phyloP scores from a whole-genome alignment of 192 early-diverging fungal species.

The Coemansia sp. region DNA sequence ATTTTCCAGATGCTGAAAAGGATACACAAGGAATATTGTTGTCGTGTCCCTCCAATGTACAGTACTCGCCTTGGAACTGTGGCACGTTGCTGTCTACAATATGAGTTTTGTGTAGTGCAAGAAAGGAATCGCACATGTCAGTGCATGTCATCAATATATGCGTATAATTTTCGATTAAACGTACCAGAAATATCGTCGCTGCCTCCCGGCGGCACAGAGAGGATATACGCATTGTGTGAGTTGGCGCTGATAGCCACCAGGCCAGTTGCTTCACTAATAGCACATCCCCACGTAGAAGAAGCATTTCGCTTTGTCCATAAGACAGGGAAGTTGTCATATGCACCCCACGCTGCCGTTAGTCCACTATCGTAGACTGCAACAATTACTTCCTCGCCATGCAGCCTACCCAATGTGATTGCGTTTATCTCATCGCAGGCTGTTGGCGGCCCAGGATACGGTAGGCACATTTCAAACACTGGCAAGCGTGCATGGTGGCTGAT shows the following conservation, averaged over 20 bases:
- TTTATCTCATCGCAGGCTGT: constrained; percentile 12
- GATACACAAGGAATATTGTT: constrained; percentile 34
- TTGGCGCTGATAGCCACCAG: constrained; percentile 42
- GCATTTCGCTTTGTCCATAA: constrained; percentile 28
- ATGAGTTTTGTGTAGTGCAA: no score
- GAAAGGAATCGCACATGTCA: no score
- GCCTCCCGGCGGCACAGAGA: background rate
- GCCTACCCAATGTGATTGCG: constrained; percentile 27
- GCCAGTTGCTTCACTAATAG: constrained; percentile 8
- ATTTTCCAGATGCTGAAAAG: constrained; percentile 34
- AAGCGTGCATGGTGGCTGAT: constrained; percentile 28
- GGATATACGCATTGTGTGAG: constrained; percentile 28
- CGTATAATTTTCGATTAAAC: background rate
- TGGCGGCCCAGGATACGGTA: constrained; percentile 12
- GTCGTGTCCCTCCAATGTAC: constrained; percentile 15
- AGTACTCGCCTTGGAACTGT: constrained; percentile 11
- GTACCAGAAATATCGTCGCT: background rate
- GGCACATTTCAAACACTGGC: constrained; percentile 10
- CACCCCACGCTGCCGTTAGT: constrained; percentile 22
- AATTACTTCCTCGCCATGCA: constrained; percentile 12
- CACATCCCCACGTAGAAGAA: constrained; percentile 47
- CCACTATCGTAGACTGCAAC: constrained; percentile 45
- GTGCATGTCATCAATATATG: no score
- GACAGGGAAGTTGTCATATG: constrained; percentile 12
- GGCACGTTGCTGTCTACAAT: background rate